These are phyloP conservation scores for Gastrolobium villosum DNA, from an alignment of 306 rosid genomes.

Conservation along the genomic window DNA sequence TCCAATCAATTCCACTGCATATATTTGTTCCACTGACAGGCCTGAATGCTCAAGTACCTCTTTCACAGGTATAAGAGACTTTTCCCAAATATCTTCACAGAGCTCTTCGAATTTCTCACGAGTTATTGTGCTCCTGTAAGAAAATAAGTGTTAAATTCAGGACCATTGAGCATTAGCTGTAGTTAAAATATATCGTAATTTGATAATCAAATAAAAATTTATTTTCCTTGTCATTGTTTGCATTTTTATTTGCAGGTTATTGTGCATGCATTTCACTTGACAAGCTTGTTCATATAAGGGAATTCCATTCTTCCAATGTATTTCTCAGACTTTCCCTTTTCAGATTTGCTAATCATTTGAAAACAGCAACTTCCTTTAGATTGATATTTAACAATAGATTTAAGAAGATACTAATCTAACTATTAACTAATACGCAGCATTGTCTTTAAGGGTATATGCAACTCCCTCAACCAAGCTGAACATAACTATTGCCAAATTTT, in stretches of 20 bases:
- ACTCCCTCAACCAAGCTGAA: constrained; percentile 16
- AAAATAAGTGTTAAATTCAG: constrained; percentile 40
- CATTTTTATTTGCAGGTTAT: constrained; percentile 4
- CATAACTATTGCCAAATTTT: neutral
- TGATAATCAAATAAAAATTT: constrained; percentile 17
- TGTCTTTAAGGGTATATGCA: neutral
- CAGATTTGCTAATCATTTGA: neutral
- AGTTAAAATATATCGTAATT: constrained; percentile 4
- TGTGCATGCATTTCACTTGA: constrained; percentile 25
- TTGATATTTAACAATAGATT: constrained; percentile 14
- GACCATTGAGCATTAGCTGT: constrained; percentile 6
- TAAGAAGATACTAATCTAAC: neutral
- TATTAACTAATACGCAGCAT: constrained; percentile 16
- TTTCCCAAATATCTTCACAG: constrained; percentile 93
- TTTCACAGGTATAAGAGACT: constrained; percentile 81
- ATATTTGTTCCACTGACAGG: constrained; percentile 71
- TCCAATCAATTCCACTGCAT: constrained; percentile 96
- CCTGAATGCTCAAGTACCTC: constrained; percentile 79
- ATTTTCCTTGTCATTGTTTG: constrained; percentile 27
- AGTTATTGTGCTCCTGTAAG: constrained; percentile 87
- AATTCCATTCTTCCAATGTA: constrained; percentile 29
- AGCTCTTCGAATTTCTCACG: constrained; percentile 98
- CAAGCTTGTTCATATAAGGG: constrained; percentile 7
- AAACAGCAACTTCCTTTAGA: neutral
- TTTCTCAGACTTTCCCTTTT: constrained; percentile 9